phyloP scores from a whole-genome alignment of 2,329 filamentous ascomycete genomes.

The Daldinia sp. region DNA sequence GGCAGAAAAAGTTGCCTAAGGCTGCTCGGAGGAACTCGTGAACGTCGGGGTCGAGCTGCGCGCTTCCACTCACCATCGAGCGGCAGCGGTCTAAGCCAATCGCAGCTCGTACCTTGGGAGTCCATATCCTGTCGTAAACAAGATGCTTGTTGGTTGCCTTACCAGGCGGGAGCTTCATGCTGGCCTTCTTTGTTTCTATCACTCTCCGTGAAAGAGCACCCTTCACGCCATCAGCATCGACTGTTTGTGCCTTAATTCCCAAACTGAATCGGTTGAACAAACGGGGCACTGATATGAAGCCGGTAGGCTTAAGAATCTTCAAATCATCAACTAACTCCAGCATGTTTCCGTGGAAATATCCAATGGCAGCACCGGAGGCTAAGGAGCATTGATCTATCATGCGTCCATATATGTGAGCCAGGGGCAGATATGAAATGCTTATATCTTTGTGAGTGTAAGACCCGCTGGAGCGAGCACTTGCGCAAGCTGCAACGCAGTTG shows the following conservation, averaged over 20 bases:
- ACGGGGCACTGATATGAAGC: conserved; percentile 89
- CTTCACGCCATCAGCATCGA: conserved; percentile 82
- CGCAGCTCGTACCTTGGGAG: conserved; percentile 84
- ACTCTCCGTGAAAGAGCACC: conserved; percentile 85
- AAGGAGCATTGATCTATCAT: conserved; percentile 82
- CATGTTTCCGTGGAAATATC: conserved; percentile 95
- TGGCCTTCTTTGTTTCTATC: conserved; percentile 82
- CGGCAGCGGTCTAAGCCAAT: conserved; percentile 81
- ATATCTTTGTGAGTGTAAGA: conserved; percentile 67
- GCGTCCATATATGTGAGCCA: conserved; percentile 94
- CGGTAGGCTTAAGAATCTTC: conserved; percentile 85
- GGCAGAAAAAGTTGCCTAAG: conserved; percentile 81
- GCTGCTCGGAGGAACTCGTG: conserved; percentile 90
- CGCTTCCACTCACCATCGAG: conserved; percentile 87
- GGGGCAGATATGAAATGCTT: conserved; percentile 86
- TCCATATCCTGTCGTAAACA: conserved; percentile 89
- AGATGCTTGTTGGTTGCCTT: conserved; percentile 84
- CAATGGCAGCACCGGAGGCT: conserved; percentile 78
- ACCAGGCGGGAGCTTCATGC: conserved; percentile 76
- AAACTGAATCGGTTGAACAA: conserved; percentile 91
- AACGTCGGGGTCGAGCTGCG: conserved; percentile 87
- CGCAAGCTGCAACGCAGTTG: conserved; percentile 80
- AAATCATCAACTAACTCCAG: conserved; percentile 88
- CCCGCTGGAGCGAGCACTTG: conserved; percentile 68
- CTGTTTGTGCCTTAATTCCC: conserved; percentile 81